Evolutionary conservation across 2,329 filamentous ascomycete genomes (phyloP), one percentile per base, ranked within the genome.

Genomic region (Colletotrichum chlorophyti): DNA sequence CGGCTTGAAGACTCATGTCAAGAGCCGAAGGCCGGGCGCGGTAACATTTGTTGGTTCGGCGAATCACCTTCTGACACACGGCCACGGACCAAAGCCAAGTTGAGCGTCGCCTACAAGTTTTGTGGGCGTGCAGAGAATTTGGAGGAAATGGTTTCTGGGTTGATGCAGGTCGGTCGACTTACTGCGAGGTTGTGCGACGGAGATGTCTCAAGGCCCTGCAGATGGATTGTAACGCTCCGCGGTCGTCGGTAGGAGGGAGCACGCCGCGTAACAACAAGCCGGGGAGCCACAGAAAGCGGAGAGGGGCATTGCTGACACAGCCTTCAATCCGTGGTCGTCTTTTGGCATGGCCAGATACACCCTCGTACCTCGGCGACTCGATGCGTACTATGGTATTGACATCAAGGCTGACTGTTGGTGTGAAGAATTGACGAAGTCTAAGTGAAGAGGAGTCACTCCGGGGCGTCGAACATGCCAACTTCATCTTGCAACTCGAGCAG

Each of bases 51-150:
- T 23, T 42, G 41, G 26, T 38, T 11, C 40, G 51, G 46, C 60
- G 60, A 62, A 62, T 62, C 49, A 62, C n/a, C 38, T 14, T 46
- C 40, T 60, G 55, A 60, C 57, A 62, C 60, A 60, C 57, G 45
- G 35, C 45, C 32, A 27, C 35, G 38, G 51, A 45, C 21, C 40
- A 35, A 37, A 53, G 45, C 57, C 60, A 47, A 57, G 53, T 45
- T 40, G 54, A 35, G 32, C 35, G 23, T 49, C 48, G 31, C 29
- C 31, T 40, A 32, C 42, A 54, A n/a, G n/a, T n/a, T 40, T 43
- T 17, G 43, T 32, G 47, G 42, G 26, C 26, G 37, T 34, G 38
- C 38, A 45, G 37, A 45, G 26, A 46, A 60, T 29, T 35, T 29
- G 49, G 51, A 26, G 45, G 37, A 27, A 58, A 21, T 10, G 24